A percentile compares a stretch with the other conserved stretches of the same genome.
Evolutionary conservation across 225 moss, liverwort and hornwort genomes (phyloP).

Genomic region (Climacium dendroides): DNA sequence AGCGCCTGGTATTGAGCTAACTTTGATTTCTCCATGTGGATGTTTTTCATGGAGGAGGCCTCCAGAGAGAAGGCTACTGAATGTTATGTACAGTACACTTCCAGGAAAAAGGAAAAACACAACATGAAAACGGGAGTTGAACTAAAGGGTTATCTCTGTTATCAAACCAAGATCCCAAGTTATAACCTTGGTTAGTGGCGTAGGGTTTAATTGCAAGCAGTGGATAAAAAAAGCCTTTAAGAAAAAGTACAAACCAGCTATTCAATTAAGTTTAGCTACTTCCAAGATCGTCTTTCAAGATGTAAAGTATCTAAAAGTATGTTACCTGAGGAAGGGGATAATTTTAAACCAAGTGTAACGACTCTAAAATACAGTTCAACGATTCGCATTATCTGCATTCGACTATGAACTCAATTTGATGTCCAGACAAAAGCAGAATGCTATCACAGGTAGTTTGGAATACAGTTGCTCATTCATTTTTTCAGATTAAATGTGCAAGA

Average conservation of each 20-base stretch:
- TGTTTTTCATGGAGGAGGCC: too few relatives aligned
- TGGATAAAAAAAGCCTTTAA: not conserved
- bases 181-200: not conserved
- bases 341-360: not conserved
- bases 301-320: not conserved
- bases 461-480: not conserved
- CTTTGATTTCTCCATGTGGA: too few relatives aligned
- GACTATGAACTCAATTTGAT: not conserved
- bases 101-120: not conserved
- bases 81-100: too few relatives aligned
- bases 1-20: too few relatives aligned
- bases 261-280: not conserved
- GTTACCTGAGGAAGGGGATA: not conserved
- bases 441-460: not conserved
- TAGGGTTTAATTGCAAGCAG: not conserved
- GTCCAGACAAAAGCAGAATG: not conserved
- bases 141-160: not conserved
- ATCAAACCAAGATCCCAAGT: not conserved
- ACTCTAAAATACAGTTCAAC: not conserved
- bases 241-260: not conserved
- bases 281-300: not conserved
- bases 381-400: not conserved
- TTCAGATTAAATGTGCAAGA: not conserved
- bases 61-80: too few relatives aligned
- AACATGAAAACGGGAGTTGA: not conserved